Conservation (phyloP, 805 yeast species). For the Saccharomycopsis fodiens region DNA sequence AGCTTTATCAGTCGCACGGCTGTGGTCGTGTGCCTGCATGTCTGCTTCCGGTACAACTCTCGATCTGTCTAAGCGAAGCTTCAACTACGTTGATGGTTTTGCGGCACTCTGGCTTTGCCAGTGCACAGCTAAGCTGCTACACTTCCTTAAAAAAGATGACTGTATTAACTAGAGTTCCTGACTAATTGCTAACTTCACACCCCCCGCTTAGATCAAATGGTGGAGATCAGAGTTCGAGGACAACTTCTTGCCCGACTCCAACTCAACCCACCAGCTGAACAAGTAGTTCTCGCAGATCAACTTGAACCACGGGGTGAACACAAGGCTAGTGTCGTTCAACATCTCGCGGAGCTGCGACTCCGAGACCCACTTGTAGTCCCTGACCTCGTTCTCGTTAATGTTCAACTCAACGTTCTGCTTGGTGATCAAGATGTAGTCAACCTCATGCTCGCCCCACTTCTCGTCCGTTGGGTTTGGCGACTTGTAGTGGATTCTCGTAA, state of each 20-base stretch:
- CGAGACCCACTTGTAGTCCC: slow-evolving; percentile 69
- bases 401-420: slow-evolving; percentile 36
- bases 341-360: slow-evolving; percentile 59
- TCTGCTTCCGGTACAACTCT: too few species aligned
- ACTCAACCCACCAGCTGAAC: slow-evolving; percentile 88
- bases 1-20: too few species aligned
- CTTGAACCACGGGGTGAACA: slow-evolving; percentile 98
- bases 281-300: slow-evolving; percentile 86
- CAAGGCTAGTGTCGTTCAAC: slow-evolving; percentile 60
- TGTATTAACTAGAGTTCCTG: too few species aligned
- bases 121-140: too few species aligned
- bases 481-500: slow-evolving; percentile 92
- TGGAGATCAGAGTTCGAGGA: slow-evolving; percentile 31
- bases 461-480: slow-evolving; percentile 70
- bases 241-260: slow-evolving; percentile 49
- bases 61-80: too few species aligned
- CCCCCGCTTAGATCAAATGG: slow-evolving; percentile 23
- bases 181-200: too few species aligned
- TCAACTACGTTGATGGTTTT: too few species aligned
- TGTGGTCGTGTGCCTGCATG: too few species aligned
- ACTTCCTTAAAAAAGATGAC: too few species aligned
- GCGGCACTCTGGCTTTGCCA: too few species aligned
- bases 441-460: slow-evolving; percentile 96
- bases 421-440: slow-evolving; percentile 84
- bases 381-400: slow-evolving; percentile 78